phyloP scores from a whole-genome alignment of 1,284 basidiomycete species.

The Neolentinus lepideus region DNA sequence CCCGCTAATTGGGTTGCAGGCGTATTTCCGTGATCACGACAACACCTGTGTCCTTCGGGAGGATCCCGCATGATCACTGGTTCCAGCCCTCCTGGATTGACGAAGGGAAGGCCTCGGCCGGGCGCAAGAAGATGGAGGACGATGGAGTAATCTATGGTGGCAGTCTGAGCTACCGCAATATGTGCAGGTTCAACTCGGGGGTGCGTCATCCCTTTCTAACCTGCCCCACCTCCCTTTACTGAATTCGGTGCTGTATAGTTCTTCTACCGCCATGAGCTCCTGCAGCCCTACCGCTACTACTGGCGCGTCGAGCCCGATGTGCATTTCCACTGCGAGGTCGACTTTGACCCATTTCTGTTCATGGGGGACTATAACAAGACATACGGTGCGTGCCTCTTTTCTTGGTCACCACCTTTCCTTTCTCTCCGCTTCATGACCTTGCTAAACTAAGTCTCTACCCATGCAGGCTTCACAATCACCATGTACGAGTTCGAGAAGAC shows the following conservation, averaged over 20 bases:
- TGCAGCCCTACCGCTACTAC: slow-evolving; percentile 54
- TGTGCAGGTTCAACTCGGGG: slow-evolving; percentile 62
- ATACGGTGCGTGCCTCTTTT: slow-evolving; percentile 47
- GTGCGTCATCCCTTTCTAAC: slow-evolving; percentile 28
- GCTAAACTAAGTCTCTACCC: background rate
- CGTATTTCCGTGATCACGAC: slow-evolving; percentile 31
- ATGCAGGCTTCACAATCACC: slow-evolving; percentile 73
- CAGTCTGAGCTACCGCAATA: slow-evolving; percentile 30
- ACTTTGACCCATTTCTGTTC: slow-evolving; percentile 84
- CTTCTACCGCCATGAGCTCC: slow-evolving; percentile 47
- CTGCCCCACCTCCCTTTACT: background rate
- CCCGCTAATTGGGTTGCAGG: slow-evolving; percentile 17
- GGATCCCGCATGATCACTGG: slow-evolving; percentile 38
- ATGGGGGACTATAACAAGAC: slow-evolving; percentile 84
- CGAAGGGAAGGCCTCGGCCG: slow-evolving; percentile 50
- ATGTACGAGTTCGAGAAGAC: slow-evolving; percentile 83
- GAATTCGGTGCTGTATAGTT: slow-evolving; percentile 23
- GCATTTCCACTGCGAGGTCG: slow-evolving; percentile 82
- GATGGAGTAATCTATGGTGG: slow-evolving; percentile 60
- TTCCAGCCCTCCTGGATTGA: slow-evolving; percentile 68
- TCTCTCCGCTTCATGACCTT: background rate
- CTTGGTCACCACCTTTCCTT: background rate
- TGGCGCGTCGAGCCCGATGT: slow-evolving; percentile 74
- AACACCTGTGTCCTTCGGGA: slow-evolving; percentile 34
- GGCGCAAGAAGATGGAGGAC: slow-evolving; percentile 50